Evolutionary conservation across 23 red algal species (phyloP).

Genomic region (Gracilaria vermiculophylla): DNA sequence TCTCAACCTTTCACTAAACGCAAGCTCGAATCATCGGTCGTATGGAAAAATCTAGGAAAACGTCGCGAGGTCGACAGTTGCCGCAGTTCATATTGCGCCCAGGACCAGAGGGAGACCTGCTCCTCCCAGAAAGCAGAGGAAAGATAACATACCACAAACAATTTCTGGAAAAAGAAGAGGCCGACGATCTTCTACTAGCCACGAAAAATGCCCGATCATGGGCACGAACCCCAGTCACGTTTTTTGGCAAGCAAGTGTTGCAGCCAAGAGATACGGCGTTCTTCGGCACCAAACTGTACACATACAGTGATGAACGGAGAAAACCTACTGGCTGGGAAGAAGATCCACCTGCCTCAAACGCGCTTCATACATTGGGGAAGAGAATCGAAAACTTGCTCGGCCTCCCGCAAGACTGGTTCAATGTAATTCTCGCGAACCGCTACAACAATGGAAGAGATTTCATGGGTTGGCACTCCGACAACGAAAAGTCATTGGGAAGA

Average conservation of each 20-base stretch:
- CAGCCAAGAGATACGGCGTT: slow-evolving; percentile 69
- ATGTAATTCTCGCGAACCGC: slow-evolving; percentile 48
- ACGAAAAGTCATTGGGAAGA: slow-evolving; percentile 35
- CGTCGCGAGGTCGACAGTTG: neutral
- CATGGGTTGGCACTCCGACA: slow-evolving; percentile 65
- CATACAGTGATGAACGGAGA: slow-evolving; percentile 50
- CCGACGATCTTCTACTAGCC: slow-evolving; percentile 7
- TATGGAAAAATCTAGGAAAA: slow-evolving; percentile 4
- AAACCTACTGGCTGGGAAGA: slow-evolving; percentile 55
- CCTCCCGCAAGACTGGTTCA: slow-evolving; percentile 47
- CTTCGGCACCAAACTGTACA: slow-evolving; percentile 64
- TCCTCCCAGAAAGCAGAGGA: slow-evolving; percentile 26
- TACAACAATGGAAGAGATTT: slow-evolving; percentile 50
- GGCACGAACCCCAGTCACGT: slow-evolving; percentile 53
- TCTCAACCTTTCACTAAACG: too few relatives aligned
- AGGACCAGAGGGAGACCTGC: slow-evolving; percentile 26
- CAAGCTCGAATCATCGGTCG: neutral
- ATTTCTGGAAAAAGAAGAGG: slow-evolving; percentile 34
- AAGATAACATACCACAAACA: slow-evolving; percentile 25
- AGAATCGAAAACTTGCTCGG: slow-evolving; percentile 22
- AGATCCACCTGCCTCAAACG: slow-evolving; percentile 32
- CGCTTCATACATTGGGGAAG: slow-evolving; percentile 14
- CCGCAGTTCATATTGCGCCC: neutral
- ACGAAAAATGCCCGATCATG: slow-evolving; percentile 39
- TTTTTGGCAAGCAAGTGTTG: slow-evolving; percentile 56